Conservation (phyloP, 129 eudicot genomes). For the Helianthus tuberosus region DNA sequence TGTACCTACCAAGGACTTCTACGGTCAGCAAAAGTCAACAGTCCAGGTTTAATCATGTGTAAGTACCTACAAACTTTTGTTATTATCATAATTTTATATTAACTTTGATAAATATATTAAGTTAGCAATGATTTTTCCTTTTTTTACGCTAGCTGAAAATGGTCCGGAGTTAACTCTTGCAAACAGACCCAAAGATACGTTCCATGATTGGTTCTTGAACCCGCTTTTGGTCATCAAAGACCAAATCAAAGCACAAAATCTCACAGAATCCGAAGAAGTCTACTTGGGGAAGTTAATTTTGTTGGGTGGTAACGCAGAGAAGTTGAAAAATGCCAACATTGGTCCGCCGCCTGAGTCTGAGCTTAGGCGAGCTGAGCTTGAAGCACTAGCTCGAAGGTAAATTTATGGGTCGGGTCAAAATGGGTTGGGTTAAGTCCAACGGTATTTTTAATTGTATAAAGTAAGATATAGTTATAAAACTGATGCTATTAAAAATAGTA, state of each 20-base stretch:
- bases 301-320: constrained; percentile 50
- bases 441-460: background rate
- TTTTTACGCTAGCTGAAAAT: constrained; percentile 50
- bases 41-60: constrained; percentile 70
- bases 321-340: constrained; percentile 49
- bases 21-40: constrained; percentile 71
- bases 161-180: constrained; percentile 68
- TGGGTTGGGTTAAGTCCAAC: background rate
- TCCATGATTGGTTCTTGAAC: constrained; percentile 84
- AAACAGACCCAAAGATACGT: constrained; percentile 73
- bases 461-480: background rate
- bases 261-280: constrained; percentile 64
- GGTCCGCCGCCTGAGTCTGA: constrained; percentile 75
- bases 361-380: constrained; percentile 78
- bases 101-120: background rate
- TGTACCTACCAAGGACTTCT: constrained; percentile 60
- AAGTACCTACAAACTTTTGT: constrained; percentile 24
- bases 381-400: constrained; percentile 91
- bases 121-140: background rate
- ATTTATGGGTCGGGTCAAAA: constrained; percentile 6
- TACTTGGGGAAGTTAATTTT: constrained; percentile 71
- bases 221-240: constrained; percentile 86
- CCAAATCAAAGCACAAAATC: constrained; percentile 77
- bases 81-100: background rate
- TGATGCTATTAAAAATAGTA: too few species aligned